Percentiles rank a stretch among this genome's conserved stretches.
Evolutionary conservation across 345 rosid genomes (phyloP).

Genomic region (Gossypium arboreum): DNA sequence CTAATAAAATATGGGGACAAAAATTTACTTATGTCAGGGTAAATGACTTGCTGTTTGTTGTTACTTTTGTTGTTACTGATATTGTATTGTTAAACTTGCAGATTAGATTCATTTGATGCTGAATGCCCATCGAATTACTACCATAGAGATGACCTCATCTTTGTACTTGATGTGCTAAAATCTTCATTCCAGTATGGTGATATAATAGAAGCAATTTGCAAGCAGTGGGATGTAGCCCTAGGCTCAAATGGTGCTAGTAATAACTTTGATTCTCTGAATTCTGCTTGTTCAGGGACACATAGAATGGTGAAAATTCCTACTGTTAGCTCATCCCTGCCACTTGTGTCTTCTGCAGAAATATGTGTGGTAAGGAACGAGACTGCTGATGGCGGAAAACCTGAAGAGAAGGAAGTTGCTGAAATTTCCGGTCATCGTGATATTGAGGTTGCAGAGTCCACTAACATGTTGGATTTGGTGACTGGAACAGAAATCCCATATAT

Average conservation of each 20-base stretch:
- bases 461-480: constrained; percentile 30
- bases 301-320: constrained; percentile 33
- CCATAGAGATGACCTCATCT: constrained; percentile 53
- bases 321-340: constrained; percentile 13
- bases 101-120: constrained; percentile 59
- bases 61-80: constrained; percentile 12
- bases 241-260: constrained; percentile 34
- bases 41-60: neutral
- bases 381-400: constrained; percentile 34
- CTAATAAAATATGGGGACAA: neutral
- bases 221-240: constrained; percentile 52
- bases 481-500: constrained; percentile 35
- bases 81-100: constrained; percentile 40
- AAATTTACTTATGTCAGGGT: neutral
- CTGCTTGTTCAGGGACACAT: constrained; percentile 26
- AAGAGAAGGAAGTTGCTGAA: constrained; percentile 37
- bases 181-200: constrained; percentile 45
- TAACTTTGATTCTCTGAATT: constrained; percentile 34
- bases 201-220: constrained; percentile 57
- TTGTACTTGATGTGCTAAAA: constrained; percentile 60
- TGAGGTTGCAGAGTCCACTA: constrained; percentile 28
- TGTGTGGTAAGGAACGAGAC: constrained; percentile 24
- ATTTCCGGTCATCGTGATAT: constrained; percentile 31
- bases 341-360: constrained; percentile 28
- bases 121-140: constrained; percentile 56